Percentiles rank a stretch among this genome's conserved stretches.
Evolutionary conservation across 2,329 filamentous ascomycete genomes (phyloP).

Genomic region (Tolypocladium tropicale): DNA sequence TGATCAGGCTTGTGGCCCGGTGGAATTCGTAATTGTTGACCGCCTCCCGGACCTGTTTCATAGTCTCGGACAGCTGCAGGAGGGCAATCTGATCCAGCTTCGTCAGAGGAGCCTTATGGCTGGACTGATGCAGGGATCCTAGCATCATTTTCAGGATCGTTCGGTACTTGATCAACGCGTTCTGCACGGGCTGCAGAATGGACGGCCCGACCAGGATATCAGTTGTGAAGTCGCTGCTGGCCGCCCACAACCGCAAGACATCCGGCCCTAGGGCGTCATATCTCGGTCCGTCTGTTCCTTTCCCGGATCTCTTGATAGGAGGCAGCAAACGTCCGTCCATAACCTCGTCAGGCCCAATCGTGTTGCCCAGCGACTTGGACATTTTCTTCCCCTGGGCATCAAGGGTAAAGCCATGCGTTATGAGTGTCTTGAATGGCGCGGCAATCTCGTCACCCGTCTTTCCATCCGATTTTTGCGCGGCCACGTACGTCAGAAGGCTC

Average conservation of each 20-base stretch:
- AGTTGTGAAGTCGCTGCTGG: conserved; percentile 80
- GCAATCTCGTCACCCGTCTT: conserved; percentile 13
- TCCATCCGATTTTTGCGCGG: conserved; percentile 38
- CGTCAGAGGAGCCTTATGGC: conserved; percentile 40
- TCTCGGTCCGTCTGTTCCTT: conserved; percentile 21
- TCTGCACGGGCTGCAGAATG: conserved; percentile 67
- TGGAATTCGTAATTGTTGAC: conserved; percentile 73
- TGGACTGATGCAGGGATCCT: conserved; percentile 55
- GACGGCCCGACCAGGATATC: conserved; percentile 76
- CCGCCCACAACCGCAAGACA: conserved; percentile 81
- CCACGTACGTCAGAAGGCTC: conserved; percentile 77
- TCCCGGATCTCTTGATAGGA: conserved; percentile 52
- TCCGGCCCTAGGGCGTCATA: conserved; percentile 75
- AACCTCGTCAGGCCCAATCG: conserved; percentile 69
- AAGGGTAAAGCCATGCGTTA: conserved; percentile 91
- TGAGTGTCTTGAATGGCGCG: conserved; percentile 76
- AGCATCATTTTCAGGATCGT: conserved; percentile 86
- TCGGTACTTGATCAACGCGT: conserved; percentile 73
- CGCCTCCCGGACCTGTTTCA: conserved; percentile 51
- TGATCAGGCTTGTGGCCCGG: conserved; percentile 62
- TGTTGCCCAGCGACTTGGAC: conserved; percentile 94
- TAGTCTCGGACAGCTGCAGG: conserved; percentile 58
- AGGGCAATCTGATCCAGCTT: conserved; percentile 66
- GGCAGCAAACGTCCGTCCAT: conserved; percentile 75
- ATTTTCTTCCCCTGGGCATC: conserved; percentile 91